Conservation (phyloP, 2,329 filamentous ascomycete genomes). For the Cladophialophora bantiana region DNA sequence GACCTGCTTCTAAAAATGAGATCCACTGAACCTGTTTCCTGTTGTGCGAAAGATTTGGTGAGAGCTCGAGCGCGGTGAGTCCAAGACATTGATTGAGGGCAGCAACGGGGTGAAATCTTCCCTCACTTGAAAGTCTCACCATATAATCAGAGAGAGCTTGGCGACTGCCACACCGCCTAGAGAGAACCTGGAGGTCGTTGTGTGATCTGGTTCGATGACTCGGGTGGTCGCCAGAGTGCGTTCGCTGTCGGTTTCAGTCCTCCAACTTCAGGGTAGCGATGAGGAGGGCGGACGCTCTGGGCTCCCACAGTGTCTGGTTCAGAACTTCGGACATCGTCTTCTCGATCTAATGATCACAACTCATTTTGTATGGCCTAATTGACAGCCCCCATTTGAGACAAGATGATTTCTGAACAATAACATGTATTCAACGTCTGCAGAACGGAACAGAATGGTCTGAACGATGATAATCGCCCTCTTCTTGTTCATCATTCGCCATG, state of each 20-base stretch:
- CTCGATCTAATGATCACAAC: background rate
- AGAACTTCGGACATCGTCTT: background rate
- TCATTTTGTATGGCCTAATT: background rate
- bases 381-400: background rate
- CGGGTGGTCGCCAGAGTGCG: background rate
- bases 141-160: background rate
- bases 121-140: constrained; percentile 20
- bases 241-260: background rate
- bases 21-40: background rate
- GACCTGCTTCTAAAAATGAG: background rate
- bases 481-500: constrained; percentile 11
- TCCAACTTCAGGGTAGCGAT: background rate
- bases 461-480: constrained; percentile 6
- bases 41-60: constrained; percentile 20
- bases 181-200: background rate
- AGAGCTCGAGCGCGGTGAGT: constrained; percentile 14
- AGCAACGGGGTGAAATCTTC: background rate
- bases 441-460: constrained; percentile 11
- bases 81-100: background rate
- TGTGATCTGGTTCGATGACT: background rate
- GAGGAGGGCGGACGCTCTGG: background rate
- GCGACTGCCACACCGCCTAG: background rate
- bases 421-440: constrained; percentile 4
- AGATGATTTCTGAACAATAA: background rate
- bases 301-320: background rate